Evolutionary conservation across 2,329 filamentous ascomycete species (phyloP).

Genomic region (Gliomastix tumulicola): DNA sequence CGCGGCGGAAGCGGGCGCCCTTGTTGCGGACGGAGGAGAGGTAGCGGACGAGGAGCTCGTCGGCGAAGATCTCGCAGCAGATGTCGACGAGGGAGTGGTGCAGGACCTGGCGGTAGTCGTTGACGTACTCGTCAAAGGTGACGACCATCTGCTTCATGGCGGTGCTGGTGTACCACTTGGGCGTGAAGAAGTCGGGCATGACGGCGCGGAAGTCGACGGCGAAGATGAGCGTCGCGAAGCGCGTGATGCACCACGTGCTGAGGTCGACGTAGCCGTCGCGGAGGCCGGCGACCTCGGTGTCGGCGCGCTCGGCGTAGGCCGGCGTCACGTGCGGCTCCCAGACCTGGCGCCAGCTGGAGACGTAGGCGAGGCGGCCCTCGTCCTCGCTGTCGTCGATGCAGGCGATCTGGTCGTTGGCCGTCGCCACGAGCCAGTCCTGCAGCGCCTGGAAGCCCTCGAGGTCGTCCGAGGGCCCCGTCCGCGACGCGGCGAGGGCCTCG

Average conservation of each 20-base stretch:
- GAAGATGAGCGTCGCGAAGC: conserved; percentile 85
- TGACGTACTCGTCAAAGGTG: conserved; percentile 91
- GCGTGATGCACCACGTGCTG: conserved; percentile 83
- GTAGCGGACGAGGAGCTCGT: conserved; percentile 84
- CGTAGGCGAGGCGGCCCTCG: conserved; percentile 68
- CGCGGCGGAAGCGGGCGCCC: conserved; percentile 77
- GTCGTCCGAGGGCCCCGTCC: conserved; percentile 35
- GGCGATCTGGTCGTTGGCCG: conserved; percentile 97
- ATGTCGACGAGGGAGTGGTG: conserved; percentile 86
- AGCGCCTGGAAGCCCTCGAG: conserved; percentile 68
- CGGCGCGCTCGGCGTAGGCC: conserved; percentile 69
- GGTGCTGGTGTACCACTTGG: conserved; percentile 78
- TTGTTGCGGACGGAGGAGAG: conserved; percentile 81
- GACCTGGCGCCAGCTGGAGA: conserved; percentile 78
- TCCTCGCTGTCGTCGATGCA: conserved; percentile 92
- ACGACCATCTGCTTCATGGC: conserved; percentile 91
- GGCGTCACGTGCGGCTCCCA: conserved; percentile 75
- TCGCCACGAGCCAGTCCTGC: conserved; percentile 93
- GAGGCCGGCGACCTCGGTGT: conserved; percentile 65
- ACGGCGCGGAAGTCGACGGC: conserved; percentile 79
- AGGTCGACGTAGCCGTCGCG: conserved; percentile 93
- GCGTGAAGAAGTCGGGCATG: conserved; percentile 84
- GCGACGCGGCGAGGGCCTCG: conserved; percentile 32
- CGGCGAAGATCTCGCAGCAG: conserved; percentile 85
- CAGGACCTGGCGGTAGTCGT: conserved; percentile 77